Percentiles rank a stretch among this genome's conserved stretches.
Conservation (phyloP, 352 stramenopile species). For the Paralagenidium karlingii region DNA sequence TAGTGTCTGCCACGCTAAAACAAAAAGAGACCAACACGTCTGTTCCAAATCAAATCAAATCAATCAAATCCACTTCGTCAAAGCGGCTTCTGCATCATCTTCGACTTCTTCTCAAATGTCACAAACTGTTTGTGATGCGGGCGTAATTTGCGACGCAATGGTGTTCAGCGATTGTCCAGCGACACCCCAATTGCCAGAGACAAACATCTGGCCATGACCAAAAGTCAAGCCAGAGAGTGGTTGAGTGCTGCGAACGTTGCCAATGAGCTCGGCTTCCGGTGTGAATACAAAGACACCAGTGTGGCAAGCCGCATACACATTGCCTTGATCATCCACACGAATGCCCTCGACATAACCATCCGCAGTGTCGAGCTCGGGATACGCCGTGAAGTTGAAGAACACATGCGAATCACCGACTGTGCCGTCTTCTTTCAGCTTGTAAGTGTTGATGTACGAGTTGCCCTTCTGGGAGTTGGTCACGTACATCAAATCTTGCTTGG, state of each 20-base stretch:
- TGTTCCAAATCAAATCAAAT: too few species aligned
- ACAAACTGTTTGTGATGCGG: too few species aligned
- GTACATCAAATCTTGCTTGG: slow-evolving; percentile 59
- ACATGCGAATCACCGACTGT: slow-evolving; percentile 28
- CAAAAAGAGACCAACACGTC: too few species aligned
- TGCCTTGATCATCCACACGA: slow-evolving; percentile 59
- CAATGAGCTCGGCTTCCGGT: slow-evolving; percentile 29
- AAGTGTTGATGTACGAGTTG: slow-evolving; percentile 73
- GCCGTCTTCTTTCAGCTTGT: slow-evolving; percentile 36
- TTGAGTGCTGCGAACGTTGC: slow-evolving; percentile 37
- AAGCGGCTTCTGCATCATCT: too few species aligned
- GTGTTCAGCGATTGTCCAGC: slow-evolving; percentile 43
- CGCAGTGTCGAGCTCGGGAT: slow-evolving; percentile 42
- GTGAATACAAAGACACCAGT: slow-evolving; percentile 69
- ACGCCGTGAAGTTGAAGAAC: slow-evolving; percentile 71
- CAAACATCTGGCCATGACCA: slow-evolving; percentile 59
- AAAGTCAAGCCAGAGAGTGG: slow-evolving; percentile 43
- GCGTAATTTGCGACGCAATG: slow-evolving; percentile 9
- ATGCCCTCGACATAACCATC: slow-evolving; percentile 55
- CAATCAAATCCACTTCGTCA: too few species aligned
- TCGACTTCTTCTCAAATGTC: too few species aligned
- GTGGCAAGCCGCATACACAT: slow-evolving; percentile 62
- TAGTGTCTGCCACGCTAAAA: too few species aligned
- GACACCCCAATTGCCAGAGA: slow-evolving; percentile 51
- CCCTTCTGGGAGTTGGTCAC: slow-evolving; percentile 64